phyloP scores from a whole-genome alignment of 768 basidiomycete species.

The Pilatotrama ljubarskyi region DNA sequence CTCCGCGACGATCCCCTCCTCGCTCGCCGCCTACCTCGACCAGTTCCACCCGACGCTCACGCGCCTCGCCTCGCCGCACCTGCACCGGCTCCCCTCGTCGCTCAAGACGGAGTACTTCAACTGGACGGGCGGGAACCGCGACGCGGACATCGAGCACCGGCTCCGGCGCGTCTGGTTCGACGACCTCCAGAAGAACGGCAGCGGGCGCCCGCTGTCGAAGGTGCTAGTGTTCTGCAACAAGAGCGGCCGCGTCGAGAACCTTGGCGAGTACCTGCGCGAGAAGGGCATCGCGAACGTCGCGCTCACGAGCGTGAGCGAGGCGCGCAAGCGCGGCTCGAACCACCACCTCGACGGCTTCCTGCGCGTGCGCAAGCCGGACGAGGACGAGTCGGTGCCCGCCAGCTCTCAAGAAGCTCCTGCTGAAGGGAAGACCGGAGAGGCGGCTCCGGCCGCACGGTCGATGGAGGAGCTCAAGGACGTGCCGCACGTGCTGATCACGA shows the following conservation, averaged over 20 bases:
- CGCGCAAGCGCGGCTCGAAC: constrained; percentile 67
- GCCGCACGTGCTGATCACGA: constrained; percentile 81
- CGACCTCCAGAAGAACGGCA: constrained; percentile 36
- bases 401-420: background rate
- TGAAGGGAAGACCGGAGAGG: constrained; percentile 2
- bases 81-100: constrained; percentile 75
- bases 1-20: constrained; percentile 84
- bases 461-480: constrained; percentile 24
- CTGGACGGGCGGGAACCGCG: constrained; percentile 80
- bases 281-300: constrained; percentile 64
- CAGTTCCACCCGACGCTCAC: constrained; percentile 58
- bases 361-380: constrained; percentile 20
- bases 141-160: constrained; percentile 76
- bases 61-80: constrained; percentile 77
- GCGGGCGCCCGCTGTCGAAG: constrained; percentile 49
- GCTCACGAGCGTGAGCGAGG: constrained; percentile 62
- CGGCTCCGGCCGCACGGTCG: background rate
- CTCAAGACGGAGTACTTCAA: constrained; percentile 72
- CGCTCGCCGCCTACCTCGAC: constrained; percentile 66
- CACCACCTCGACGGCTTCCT: constrained; percentile 79
- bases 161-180: constrained; percentile 75
- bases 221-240: constrained; percentile 86
- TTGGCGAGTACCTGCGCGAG: constrained; percentile 57
- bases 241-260: constrained; percentile 61
- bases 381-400: background rate